These are phyloP conservation scores for Talaromyces funiculosus DNA, from an alignment of 2,329 filamentous ascomycete species.

Conservation along the genomic window DNA sequence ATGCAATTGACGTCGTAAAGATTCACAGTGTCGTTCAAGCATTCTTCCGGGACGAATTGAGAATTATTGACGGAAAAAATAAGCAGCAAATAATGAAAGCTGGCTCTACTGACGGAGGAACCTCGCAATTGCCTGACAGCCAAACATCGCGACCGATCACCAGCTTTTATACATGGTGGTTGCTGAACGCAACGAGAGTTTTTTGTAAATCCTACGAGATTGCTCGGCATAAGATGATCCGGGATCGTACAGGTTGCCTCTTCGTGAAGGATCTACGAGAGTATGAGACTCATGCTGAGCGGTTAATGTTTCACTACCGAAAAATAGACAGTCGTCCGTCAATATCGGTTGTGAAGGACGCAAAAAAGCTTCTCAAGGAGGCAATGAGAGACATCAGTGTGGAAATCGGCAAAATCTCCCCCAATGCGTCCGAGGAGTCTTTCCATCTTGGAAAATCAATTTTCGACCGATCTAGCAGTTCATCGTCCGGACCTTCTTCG, in stretches of 20 bases:
- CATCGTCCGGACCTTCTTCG: slow-evolving; percentile 38
- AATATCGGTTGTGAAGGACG: slow-evolving; percentile 26
- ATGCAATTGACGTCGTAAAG: slow-evolving; percentile 41
- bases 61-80: slow-evolving; percentile 30
- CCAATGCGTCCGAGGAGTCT: slow-evolving; percentile 37
- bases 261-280: slow-evolving; percentile 44
- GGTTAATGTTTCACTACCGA: slow-evolving; percentile 36
- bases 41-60: slow-evolving; percentile 44
- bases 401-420: slow-evolving; percentile 40
- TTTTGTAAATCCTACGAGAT: slow-evolving; percentile 39
- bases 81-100: slow-evolving; percentile 13
- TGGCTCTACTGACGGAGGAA: not conserved
- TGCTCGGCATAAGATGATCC: slow-evolving; percentile 36
- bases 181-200: slow-evolving; percentile 37
- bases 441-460: slow-evolving; percentile 37
- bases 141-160: slow-evolving; percentile 16
- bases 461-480: slow-evolving; percentile 44
- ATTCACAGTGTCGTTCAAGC: slow-evolving; percentile 45
- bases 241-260: slow-evolving; percentile 20
- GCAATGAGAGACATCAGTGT: slow-evolving; percentile 33
- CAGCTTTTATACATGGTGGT: slow-evolving; percentile 39
- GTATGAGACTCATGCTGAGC: slow-evolving; percentile 42
- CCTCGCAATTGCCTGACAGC: not conserved
- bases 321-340: slow-evolving; percentile 16
- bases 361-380: slow-evolving; percentile 31